Evolutionary conservation across 2,329 filamentous ascomycete genomes (phyloP).

Genomic region (Chrysoporthe puriensis): DNA sequence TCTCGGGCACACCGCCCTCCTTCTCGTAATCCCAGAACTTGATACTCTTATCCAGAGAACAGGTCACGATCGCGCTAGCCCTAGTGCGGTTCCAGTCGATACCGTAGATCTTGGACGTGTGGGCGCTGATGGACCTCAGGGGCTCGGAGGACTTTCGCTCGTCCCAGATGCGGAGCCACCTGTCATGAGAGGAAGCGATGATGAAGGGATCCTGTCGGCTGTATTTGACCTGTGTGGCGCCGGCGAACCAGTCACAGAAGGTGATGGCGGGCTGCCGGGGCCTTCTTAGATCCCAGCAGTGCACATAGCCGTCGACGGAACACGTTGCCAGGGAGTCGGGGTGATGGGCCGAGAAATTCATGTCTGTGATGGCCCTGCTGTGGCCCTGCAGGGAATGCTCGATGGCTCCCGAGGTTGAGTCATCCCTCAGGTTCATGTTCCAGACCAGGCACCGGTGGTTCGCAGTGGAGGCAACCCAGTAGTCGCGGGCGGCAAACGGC

Average conservation of each 20-base stretch:
- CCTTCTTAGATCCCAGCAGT: slow-evolving; percentile 85
- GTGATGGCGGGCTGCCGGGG: slow-evolving; percentile 74
- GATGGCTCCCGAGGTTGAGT: slow-evolving; percentile 71
- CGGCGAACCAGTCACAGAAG: slow-evolving; percentile 92
- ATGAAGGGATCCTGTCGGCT: slow-evolving; percentile 86
- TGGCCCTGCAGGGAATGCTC: slow-evolving; percentile 85
- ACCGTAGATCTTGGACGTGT: slow-evolving; percentile 92
- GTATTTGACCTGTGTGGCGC: slow-evolving; percentile 94
- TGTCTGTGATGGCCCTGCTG: slow-evolving; percentile 88
- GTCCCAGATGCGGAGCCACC: slow-evolving; percentile 88
- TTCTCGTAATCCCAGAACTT: slow-evolving; percentile 86
- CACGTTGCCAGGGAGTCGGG: slow-evolving; percentile 89
- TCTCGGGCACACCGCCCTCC: slow-evolving; percentile 67
- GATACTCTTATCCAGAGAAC: slow-evolving; percentile 88
- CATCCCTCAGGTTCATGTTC: slow-evolving; percentile 82
- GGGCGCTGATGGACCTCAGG: slow-evolving; percentile 81
- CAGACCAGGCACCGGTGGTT: slow-evolving; percentile 94
- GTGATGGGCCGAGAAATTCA: slow-evolving; percentile 94
- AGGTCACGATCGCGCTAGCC: slow-evolving; percentile 76
- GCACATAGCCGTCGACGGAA: slow-evolving; percentile 89
- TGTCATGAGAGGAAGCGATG: slow-evolving; percentile 88
- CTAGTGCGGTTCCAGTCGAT: slow-evolving; percentile 89
- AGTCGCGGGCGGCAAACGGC: slow-evolving; percentile 84
- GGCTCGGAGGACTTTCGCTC: slow-evolving; percentile 77
- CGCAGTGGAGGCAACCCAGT: slow-evolving; percentile 92